phyloP scores from a whole-genome alignment of 2,329 filamentous ascomycete species.

The Fusarium armeniacum region DNA sequence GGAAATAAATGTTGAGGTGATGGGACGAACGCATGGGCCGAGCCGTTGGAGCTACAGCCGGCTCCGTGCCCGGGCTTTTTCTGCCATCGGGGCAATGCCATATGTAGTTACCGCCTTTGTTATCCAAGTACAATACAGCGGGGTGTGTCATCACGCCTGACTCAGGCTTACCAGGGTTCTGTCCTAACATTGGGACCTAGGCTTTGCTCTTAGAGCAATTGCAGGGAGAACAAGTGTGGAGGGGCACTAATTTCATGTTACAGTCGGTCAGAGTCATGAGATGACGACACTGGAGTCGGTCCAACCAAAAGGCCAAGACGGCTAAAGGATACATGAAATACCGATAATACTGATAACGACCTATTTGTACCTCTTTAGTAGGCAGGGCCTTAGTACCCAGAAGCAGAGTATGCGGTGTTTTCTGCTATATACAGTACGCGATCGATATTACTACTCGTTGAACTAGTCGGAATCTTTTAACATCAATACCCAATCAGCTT shows the following conservation, averaged over 20 bases:
- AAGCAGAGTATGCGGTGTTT: conserved; percentile 40
- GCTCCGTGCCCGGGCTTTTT: conserved; percentile 47
- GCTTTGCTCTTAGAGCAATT: conserved; percentile 10
- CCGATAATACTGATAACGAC: conserved; percentile 18
- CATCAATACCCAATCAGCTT: conserved; percentile 45
- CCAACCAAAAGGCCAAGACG: conserved; percentile 33
- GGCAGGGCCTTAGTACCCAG: neutral
- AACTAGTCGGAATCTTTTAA: conserved; percentile 30
- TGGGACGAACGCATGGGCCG: conserved; percentile 41
- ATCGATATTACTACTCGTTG: conserved; percentile 23
- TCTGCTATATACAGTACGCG: conserved; percentile 29
- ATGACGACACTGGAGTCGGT: conserved; percentile 38
- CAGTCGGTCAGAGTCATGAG: conserved; percentile 27
- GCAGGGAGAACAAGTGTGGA: conserved; percentile 39
- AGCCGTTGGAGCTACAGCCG: conserved; percentile 46
- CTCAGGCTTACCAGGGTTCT: conserved; percentile 24
- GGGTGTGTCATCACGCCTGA: conserved; percentile 14
- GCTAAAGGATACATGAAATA: conserved; percentile 16
- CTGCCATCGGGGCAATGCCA: conserved; percentile 40
- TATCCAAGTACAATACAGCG: conserved; percentile 10
- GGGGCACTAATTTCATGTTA: conserved; percentile 29
- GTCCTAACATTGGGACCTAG: neutral
- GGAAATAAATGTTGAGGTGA: conserved; percentile 41
- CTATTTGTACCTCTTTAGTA: neutral
- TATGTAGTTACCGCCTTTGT: conserved; percentile 43